Evolutionary conservation across 371 early-diverging fungal genomes (phyloP).

Genomic region (Mortierella sp.): DNA sequence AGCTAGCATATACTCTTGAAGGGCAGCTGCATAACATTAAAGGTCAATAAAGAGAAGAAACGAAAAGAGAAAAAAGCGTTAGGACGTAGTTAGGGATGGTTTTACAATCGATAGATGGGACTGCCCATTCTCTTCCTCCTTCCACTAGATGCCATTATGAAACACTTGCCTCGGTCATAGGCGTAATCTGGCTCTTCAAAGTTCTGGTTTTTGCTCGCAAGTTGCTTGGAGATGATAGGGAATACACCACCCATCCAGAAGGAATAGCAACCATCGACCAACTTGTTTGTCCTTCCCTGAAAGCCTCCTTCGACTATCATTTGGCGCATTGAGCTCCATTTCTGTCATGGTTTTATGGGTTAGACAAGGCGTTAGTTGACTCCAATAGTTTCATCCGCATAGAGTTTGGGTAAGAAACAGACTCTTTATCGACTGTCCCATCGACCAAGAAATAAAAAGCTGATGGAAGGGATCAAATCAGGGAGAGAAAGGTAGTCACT

Average conservation of each 20-base stretch:
- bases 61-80: background rate
- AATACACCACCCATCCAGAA: conserved; percentile 93
- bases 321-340: conserved; percentile 82
- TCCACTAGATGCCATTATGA: background rate
- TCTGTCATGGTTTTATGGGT: conserved; percentile 28
- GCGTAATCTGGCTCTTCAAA: conserved; percentile 3
- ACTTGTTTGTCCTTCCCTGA: conserved; percentile 93
- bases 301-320: conserved; percentile 93
- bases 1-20: conserved; percentile 84
- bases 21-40: conserved; percentile 61
- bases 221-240: conserved; percentile 66
- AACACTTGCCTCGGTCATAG: conserved; percentile 62
- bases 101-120: too few relatives aligned
- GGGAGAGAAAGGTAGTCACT: background rate
- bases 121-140: background rate
- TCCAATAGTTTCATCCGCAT: too few relatives aligned
- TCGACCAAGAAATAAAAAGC: background rate
- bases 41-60: background rate
- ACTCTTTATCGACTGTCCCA: too few relatives aligned
- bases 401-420: too few relatives aligned
- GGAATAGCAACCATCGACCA: conserved; percentile 97
- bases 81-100: background rate
- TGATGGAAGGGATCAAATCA: conserved; percentile 1
- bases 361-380: too few relatives aligned
- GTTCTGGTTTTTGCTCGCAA: background rate